phyloP scores from a whole-genome alignment of 257 asterid species.

The Eucommia ulmoides region DNA sequence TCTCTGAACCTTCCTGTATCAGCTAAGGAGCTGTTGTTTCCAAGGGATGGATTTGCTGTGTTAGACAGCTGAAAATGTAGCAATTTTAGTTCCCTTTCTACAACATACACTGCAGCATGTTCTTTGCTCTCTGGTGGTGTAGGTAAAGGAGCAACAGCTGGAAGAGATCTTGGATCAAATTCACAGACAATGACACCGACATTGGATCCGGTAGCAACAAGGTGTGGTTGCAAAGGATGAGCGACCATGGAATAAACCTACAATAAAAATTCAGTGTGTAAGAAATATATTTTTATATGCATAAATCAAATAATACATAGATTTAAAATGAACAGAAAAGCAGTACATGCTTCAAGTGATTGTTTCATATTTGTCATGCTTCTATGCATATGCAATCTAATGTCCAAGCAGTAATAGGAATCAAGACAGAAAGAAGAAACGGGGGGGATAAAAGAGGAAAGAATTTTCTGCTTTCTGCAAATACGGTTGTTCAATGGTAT shows the following conservation, averaged over 20 bases:
- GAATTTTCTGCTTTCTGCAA: too few relatives aligned
- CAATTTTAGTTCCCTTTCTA: constrained; percentile 83
- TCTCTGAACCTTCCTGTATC: constrained; percentile 80
- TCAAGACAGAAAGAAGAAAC: too few relatives aligned
- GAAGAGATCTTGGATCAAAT: constrained; percentile 87
- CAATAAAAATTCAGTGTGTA: too few relatives aligned
- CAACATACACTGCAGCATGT: constrained; percentile 85
- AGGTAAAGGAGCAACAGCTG: constrained; percentile 87
- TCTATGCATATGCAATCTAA: too few relatives aligned
- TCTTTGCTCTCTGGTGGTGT: constrained; percentile 76
- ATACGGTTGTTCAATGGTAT: too few relatives aligned
- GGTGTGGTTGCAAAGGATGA: constrained; percentile 90
- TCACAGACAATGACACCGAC: constrained; percentile 92
- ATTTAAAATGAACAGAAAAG: too few relatives aligned
- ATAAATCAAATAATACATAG: too few relatives aligned
- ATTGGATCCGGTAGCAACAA: constrained; percentile 97
- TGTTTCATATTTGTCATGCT: too few relatives aligned
- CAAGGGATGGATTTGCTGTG: constrained; percentile 73
- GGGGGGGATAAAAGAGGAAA: too few relatives aligned
- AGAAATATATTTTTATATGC: too few relatives aligned
- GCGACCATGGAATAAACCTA: constrained; percentile 96
- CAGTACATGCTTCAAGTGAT: too few relatives aligned
- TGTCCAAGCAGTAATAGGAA: too few relatives aligned
- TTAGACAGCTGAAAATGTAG: constrained; percentile 85
- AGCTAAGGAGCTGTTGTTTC: constrained; percentile 84